Evolutionary conservation across 1,139 yeast species (phyloP).

Genomic region (Candida buenavistaensis): DNA sequence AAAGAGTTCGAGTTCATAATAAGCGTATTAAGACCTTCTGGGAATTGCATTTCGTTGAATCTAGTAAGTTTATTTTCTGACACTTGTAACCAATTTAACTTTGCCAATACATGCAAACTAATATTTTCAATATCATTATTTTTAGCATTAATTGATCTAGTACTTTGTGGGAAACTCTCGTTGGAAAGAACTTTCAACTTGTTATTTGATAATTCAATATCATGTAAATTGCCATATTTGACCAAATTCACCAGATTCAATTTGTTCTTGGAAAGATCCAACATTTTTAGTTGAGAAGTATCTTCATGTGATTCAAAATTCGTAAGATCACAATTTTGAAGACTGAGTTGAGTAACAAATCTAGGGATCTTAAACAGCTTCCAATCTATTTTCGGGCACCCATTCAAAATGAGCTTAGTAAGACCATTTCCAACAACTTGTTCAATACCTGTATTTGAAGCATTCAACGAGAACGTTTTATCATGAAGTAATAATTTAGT

Average conservation of each 20-base stretch:
- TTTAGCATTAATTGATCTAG: slow-evolving; percentile 13
- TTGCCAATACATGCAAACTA: slow-evolving; percentile 6
- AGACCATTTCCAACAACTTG: slow-evolving; percentile 11
- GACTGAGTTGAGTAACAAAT: slow-evolving; percentile 10
- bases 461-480: slow-evolving; percentile 8
- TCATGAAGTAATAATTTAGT: slow-evolving; percentile 5
- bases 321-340: slow-evolving; percentile 11
- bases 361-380: slow-evolving; percentile 10
- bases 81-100: slow-evolving; percentile 13
- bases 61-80: slow-evolving; percentile 10
- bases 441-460: slow-evolving; percentile 9
- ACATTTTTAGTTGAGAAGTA: slow-evolving; percentile 5
- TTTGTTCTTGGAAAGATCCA: slow-evolving; percentile 12
- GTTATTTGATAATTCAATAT: slow-evolving; percentile 13
- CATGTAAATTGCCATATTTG: slow-evolving; percentile 9
- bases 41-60: slow-evolving; percentile 8
- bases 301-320: slow-evolving; percentile 7
- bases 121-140: slow-evolving; percentile 10
- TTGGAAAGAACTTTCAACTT: slow-evolving; percentile 5
- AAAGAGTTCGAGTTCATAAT: slow-evolving; percentile 11
- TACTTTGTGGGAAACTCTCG: slow-evolving; percentile 7
- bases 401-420: slow-evolving; percentile 12
- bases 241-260: slow-evolving; percentile 8
- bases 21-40: slow-evolving; percentile 11
- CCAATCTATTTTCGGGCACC: slow-evolving; percentile 13